Evolutionary conservation across 2,329 filamentous ascomycete genomes (phyloP), one percentile per base, ranked within the genome.

Genomic region (Penicillium sp.): DNA sequence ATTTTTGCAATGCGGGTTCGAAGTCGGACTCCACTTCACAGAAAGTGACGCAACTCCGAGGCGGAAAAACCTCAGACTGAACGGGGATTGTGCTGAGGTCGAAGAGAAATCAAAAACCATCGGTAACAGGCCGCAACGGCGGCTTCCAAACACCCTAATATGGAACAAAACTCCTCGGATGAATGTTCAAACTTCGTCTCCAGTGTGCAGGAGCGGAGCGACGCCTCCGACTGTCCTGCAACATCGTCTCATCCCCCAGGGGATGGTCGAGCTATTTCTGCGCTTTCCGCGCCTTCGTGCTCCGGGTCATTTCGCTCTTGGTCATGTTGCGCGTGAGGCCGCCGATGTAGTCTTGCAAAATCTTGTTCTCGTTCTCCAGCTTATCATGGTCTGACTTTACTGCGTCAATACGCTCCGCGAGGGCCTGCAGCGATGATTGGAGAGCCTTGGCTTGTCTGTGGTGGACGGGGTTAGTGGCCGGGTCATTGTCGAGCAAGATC

Each of bases 261-360:
- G 14, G 15, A 15, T 23, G 15, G 28, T 17, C 19, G 33, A 38
- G 43, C 47, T 63, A 68, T 53, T 67, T 68, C 40, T 65, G 60
- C 30, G 58, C 60, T 49, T 68, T 69, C 56, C 76, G 80, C 48
- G 66, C 65, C 57, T 77, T 78, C 23, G 69, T 68, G 36, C 74
- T 73, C 39, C 74, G 68, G 3, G 73, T 68, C 36, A 81, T 74
- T 59, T 81, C 80, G 55, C 73, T 76, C 53, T 69, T 71, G 39
- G 69, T 69, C 71, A 75, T 72, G 39, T 79, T 81, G 57, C 87
- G 87, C 80, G 95, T 97, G 39, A 97, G 76, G 60, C 95, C 91
- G 51, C 91, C 91, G 58, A 97, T 97, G 64, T 97, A 97, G 66
- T 95, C 95, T 67, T 97, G 91, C 33, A 98, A 71, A 61, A 97